phyloP scores from a whole-genome alignment of 2,329 filamentous ascomycete genomes.

The Geosmithia putterillii region DNA sequence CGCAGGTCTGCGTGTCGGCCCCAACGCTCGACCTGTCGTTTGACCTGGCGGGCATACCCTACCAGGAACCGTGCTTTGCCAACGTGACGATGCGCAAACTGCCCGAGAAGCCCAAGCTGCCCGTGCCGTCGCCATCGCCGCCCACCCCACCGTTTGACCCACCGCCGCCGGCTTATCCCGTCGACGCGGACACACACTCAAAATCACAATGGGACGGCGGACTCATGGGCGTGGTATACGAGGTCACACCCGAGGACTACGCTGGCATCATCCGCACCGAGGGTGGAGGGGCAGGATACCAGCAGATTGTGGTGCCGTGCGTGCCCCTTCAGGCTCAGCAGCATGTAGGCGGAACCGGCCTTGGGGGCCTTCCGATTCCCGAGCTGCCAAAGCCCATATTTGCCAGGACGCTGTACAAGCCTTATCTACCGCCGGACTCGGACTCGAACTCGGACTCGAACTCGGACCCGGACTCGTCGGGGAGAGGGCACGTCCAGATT shows the following conservation, averaged over 20 bases:
- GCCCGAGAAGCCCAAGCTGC: conserved; percentile 5
- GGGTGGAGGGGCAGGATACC: conserved; percentile 74
- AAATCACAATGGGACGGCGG: conserved; percentile 70
- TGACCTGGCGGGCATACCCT: conserved; percentile 75
- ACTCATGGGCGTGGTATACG: conserved; percentile 87
- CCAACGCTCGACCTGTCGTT: conserved; percentile 72
- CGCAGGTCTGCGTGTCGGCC: conserved; percentile 69
- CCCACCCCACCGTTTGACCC: conserved; percentile 13
- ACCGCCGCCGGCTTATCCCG: conserved; percentile 1
- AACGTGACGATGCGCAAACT: conserved; percentile 50
- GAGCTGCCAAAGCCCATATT: conserved; percentile 53
- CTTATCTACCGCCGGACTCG: conserved; percentile 29
- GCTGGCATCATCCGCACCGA: conserved; percentile 81
- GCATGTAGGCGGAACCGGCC: conserved; percentile 32
- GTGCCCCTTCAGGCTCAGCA: conserved; percentile 46
- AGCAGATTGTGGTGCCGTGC: conserved; percentile 72
- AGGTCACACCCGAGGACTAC: conserved; percentile 76
- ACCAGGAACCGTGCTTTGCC: conserved; percentile 84
- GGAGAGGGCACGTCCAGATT: no score
- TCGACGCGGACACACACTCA: no score
- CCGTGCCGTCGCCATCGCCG: conserved; percentile 14
- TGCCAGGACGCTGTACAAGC: conserved; percentile 74
- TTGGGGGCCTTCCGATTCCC: conserved; percentile 45
- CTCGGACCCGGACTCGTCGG: no score
- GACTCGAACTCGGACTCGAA: no score